phyloP scores from a whole-genome alignment of 768 basidiomycete genomes.

The Sporobolomyces pararoseus region DNA sequence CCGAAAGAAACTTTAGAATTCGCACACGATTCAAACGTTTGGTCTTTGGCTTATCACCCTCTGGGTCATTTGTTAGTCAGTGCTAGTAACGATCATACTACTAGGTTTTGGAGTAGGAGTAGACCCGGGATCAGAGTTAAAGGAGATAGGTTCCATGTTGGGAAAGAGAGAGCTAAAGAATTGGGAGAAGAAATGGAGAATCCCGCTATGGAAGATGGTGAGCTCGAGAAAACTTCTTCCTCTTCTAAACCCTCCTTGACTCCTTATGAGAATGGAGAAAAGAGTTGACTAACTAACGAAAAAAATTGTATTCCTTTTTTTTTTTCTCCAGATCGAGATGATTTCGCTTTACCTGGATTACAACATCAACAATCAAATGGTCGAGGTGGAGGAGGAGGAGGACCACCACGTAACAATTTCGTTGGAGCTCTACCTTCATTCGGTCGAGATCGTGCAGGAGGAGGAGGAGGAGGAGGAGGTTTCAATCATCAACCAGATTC shows the following conservation, averaged over 20 bases:
- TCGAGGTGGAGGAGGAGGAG: neutral
- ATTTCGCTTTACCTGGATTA: constrained; percentile 38
- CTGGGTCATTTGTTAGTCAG: constrained; percentile 89
- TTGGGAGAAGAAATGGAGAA: constrained; percentile 60
- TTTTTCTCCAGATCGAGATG: constrained; percentile 30
- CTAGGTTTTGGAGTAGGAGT: constrained; percentile 88
- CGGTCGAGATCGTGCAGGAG: too few species aligned
- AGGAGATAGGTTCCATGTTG: constrained; percentile 47
- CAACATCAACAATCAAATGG: constrained; percentile 32
- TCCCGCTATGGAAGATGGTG: constrained; percentile 62
- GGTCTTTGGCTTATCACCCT: constrained; percentile 91
- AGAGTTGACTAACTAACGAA: too few species aligned
- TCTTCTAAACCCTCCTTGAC: neutral
- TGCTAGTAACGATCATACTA: constrained; percentile 97
- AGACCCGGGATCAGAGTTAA: constrained; percentile 39
- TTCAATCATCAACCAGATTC: constrained; percentile 2
- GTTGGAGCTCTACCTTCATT: constrained; percentile 47
- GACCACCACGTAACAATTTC: constrained; percentile 10
- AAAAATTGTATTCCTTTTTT: too few species aligned
- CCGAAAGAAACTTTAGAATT: constrained; percentile 66
- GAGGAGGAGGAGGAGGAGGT: too few species aligned
- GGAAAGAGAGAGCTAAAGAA: constrained; percentile 76
- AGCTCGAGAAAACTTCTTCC: neutral
- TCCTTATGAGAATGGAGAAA: neutral
- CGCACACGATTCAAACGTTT: constrained; percentile 90